Conservation (phyloP, 78 protist genomes). For the Salpingoeca rosetta region DNA sequence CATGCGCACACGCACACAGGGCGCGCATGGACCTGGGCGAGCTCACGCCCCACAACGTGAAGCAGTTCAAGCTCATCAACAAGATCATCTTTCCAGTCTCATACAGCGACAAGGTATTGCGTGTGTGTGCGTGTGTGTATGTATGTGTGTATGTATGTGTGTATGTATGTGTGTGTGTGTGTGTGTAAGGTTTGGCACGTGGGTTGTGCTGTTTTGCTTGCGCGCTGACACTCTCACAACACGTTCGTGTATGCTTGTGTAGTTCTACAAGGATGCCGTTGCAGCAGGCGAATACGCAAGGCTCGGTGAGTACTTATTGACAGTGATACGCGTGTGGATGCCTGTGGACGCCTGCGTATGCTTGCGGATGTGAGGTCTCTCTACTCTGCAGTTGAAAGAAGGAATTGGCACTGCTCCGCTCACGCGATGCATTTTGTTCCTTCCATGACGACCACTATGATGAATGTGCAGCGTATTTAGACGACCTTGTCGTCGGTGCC, state of each 20-base stretch:
- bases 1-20: not conserved
- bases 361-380: no score
- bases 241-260: no score
- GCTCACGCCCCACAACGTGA: constrained; percentile 16
- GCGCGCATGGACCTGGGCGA: constrained; percentile 16
- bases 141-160: no score
- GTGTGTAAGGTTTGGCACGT: no score
- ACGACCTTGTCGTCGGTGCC: constrained; percentile 27
- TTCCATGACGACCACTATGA: no score
- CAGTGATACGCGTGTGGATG: not conserved
- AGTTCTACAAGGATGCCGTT: constrained; percentile 15
- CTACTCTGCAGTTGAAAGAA: no score
- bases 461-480: constrained; percentile 27
- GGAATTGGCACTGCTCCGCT: no score
- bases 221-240: no score
- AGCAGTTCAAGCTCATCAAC: constrained; percentile 11
- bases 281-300: constrained; percentile 13
- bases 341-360: not conserved
- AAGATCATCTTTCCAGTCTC: constrained; percentile 22
- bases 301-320: constrained; percentile 9
- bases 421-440: no score
- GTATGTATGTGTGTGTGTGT: no score
- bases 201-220: no score
- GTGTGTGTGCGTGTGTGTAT: not conserved
- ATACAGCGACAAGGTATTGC: constrained; percentile 12